Percentiles rank a stretch among this genome's conserved stretches.
Evolutionary conservation across 2,329 filamentous ascomycete genomes (phyloP).

Genomic region (Aspergillus ibericus): DNA sequence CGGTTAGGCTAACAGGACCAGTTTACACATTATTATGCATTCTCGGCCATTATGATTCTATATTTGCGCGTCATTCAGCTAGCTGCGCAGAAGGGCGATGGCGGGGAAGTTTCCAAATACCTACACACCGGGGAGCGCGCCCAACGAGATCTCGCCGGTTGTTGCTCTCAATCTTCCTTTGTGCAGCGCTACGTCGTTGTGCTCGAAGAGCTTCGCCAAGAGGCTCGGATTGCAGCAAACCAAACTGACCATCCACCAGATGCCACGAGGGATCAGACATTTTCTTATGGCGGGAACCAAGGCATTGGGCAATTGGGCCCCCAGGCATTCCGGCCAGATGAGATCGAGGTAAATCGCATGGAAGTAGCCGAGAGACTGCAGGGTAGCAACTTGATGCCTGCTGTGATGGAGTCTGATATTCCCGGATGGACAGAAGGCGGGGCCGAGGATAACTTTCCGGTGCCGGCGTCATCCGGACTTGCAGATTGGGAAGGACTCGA

Average conservation of each 20-base stretch:
- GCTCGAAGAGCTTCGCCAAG: slow-evolving; percentile 37
- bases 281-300: neutral
- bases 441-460: slow-evolving; percentile 16
- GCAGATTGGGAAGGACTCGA: slow-evolving; percentile 31
- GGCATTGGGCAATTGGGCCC: neutral
- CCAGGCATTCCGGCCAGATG: neutral
- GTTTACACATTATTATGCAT: slow-evolving; percentile 46
- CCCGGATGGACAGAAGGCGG: neutral
- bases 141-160: slow-evolving; percentile 41
- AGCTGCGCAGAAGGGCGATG: slow-evolving; percentile 28
- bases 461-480: slow-evolving; percentile 19
- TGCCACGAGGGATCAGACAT: neutral
- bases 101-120: slow-evolving; percentile 15
- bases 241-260: neutral
- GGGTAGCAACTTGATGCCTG: neutral
- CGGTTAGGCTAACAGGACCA: neutral
- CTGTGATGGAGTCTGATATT: neutral
- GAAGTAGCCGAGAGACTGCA: neutral
- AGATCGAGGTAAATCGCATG: neutral
- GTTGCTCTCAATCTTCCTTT: slow-evolving; percentile 42
- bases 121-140: slow-evolving; percentile 43
- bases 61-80: slow-evolving; percentile 49
- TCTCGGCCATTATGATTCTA: slow-evolving; percentile 47
- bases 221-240: slow-evolving; percentile 20
- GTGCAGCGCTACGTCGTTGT: slow-evolving; percentile 46